These are phyloP conservation scores for Emericellopsis atlantica DNA, from an alignment of 2,329 filamentous ascomycete genomes.

Conservation along the genomic window DNA sequence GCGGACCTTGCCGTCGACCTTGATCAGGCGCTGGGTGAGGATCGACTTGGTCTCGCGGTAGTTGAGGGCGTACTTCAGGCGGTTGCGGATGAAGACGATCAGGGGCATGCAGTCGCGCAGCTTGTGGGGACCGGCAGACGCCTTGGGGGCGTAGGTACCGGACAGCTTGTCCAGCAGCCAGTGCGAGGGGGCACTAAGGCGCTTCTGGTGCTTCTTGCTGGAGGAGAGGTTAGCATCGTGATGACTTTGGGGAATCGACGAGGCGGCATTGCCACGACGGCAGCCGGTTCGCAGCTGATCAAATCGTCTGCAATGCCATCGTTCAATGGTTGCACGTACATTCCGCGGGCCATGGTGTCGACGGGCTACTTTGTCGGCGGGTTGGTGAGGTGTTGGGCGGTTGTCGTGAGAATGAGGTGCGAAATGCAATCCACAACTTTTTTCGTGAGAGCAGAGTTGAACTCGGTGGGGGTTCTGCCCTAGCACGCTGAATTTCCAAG, in stretches of 20 bases:
- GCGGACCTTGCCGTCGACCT: conserved; percentile 99
- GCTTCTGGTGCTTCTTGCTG: conserved; percentile 99
- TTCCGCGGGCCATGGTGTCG: conserved; percentile 54
- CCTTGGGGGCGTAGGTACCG: conserved; percentile 65
- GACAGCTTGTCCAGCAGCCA: conserved; percentile 99
- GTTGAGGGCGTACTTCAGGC: conserved; percentile 99
- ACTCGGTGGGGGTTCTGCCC: conserved; percentile 19
- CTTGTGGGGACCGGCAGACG: conserved; percentile 91
- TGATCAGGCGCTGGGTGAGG: conserved; percentile 98
- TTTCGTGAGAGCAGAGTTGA: conserved; percentile 12
- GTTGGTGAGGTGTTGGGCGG: conserved; percentile 19
- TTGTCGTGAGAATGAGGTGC: conserved; percentile 9
- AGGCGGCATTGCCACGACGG: not conserved
- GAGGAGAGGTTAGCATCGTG: not conserved
- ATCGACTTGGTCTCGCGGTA: conserved; percentile 94
- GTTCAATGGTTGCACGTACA: conserved; percentile 27
- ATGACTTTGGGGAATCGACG: not conserved
- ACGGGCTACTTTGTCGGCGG: conserved; percentile 23
- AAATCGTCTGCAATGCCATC: not conserved
- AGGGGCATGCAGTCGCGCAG: conserved; percentile 96
- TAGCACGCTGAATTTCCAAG: conserved; percentile 9
- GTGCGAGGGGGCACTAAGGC: conserved; percentile 96
- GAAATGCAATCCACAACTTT: conserved; percentile 17
- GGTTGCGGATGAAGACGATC: conserved; percentile 94
- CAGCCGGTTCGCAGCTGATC: not conserved